Base-by-base conservation (phyloP, 2,329 filamentous ascomycete genomes). In the Ophiocordyceps robertsii region DNA sequence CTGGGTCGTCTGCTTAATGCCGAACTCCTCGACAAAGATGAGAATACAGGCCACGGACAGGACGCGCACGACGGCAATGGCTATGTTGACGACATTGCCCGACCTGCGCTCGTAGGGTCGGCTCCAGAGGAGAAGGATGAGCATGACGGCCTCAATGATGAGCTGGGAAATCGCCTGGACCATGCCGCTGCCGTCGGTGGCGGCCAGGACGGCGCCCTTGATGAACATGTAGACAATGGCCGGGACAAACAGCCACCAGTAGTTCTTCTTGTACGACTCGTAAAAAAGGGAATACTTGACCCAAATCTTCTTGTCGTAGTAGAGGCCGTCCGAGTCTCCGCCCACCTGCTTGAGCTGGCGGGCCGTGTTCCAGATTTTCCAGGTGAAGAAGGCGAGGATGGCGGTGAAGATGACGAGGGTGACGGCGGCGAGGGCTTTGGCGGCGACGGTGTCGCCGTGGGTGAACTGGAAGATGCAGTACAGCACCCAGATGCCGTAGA, bases 381-480 rank as follows among this genome's bases (percentile, higher is more conserved):
- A 87, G 1, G 77, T 80, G 62, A 95, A 96, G 64, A 84, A 93
- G 7, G 58, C 73, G n/a, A 98, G 68, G 32, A 95, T 62, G 14
- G 63, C 77, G 0, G 90, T 95, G 58, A 96, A 96, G 5, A 89
- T 55, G 3, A 62, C 77, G 2, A 96, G 73, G 0, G 88, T 95
- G 16, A 94, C 66, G 46, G 72, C 90, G 14, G 92, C 92, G 24
- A 96, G 77, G 0, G 74, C 52, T 61, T 93, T 92, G 38, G 88
- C 89, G 8, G 83, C 87, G 89, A 89, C 95, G 0, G 90, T 96
- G 62, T 96, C 92, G 45, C 90, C 89, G 36, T 81, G 75, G 1
- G 83, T 92, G 63, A 96, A 95, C 58, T 98, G 92, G 62, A 90
- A 96, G 48, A 98, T 76, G 60, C 90, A 96, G 65, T 95, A 96